Evolutionary conservation across 2,329 filamentous ascomycete genomes (phyloP).

Genomic region (Xylariaceae sp.): DNA sequence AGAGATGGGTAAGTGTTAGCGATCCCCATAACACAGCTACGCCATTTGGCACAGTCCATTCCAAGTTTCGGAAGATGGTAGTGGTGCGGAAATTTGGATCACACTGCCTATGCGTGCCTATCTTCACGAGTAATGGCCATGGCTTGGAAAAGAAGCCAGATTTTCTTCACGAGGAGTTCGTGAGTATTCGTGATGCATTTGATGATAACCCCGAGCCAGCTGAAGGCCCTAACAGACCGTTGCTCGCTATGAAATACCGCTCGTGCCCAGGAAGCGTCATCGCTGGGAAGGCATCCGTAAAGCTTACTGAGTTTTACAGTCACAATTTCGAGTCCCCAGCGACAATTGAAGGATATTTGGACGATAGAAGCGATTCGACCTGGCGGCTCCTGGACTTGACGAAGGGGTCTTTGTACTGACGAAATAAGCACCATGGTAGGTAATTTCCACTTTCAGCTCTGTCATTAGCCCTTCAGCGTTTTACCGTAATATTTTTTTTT

Average conservation of each 20-base stretch:
- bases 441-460: too few relatives aligned
- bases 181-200: constrained; percentile 22
- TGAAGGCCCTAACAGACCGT: constrained; percentile 13
- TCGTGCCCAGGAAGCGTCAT: constrained; percentile 8
- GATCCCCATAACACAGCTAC: constrained; percentile 25
- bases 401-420: too few relatives aligned
- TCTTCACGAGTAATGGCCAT: constrained; percentile 23
- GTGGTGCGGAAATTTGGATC: constrained; percentile 20
- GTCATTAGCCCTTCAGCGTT: too few relatives aligned
- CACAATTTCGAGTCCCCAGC: constrained; percentile 20
- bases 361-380: constrained; percentile 1
- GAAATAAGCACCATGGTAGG: too few relatives aligned
- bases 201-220: constrained; percentile 6
- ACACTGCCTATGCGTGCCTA: constrained; percentile 23
- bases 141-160: constrained; percentile 21
- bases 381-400: constrained; percentile 5
- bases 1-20: constrained; percentile 10
- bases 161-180: constrained; percentile 15
- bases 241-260: constrained; percentile 13
- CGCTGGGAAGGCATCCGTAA: constrained; percentile 17
- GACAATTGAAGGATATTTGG: constrained; percentile 22
- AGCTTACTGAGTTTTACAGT: constrained; percentile 18
- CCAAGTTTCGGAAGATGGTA: constrained; percentile 28
- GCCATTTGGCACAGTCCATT: constrained; percentile 22
- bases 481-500: too few relatives aligned